Base-by-base conservation (phyloP, 108 stramenopile species). In the Cyclotella sp. region DNA sequence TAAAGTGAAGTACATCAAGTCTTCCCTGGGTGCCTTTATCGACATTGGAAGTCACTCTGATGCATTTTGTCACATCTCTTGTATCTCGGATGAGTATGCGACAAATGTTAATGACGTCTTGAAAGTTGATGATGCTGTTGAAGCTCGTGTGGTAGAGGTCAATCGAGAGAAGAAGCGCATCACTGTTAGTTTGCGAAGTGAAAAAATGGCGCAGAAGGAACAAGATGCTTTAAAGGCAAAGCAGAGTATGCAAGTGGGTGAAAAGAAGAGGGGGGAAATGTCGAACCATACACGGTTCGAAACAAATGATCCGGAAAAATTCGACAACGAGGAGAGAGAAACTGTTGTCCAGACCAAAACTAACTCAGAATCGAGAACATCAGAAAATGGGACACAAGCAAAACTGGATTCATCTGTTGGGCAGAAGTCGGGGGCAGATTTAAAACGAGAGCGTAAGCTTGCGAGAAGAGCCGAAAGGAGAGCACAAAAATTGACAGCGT, bases 31-130 rank as follows among this genome's bases (percentile, higher is more conserved):
- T 21, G 84, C 88, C n/a, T 96, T 96, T 68, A 83, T 96, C 26
- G 95, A 96, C 65, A 90, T 96, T 65, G 87, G 87, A 19, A 89
- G 88, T 51, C 95, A 96, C 78, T 87, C 86, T 19, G 95, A 96
- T 75, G 95, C 90, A 28, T 93, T 96, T 77, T 91, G 90, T 72
- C 95, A 96, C 66, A 89, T 93, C 6, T 90, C 89, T 16, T 86
- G 91, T n/a, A 70, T 91, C 19, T 71, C 76, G 5, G 91, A 96
- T 68, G 89, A 86, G 19, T 96, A 76, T 76, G 89, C 91, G 19
- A 73, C 85, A 73, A 80, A 54, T 53, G 86, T 90, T 6, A 74
- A 86, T 11, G 81, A 86, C 5, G 43, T 86, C 16, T 81, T 91
- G 53, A 82, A 87, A 21, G 79, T 84, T 53, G 91, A 87, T 42